Conservation (phyloP, 768 basidiomycete species). For the Lentinula aciculospora region DNA sequence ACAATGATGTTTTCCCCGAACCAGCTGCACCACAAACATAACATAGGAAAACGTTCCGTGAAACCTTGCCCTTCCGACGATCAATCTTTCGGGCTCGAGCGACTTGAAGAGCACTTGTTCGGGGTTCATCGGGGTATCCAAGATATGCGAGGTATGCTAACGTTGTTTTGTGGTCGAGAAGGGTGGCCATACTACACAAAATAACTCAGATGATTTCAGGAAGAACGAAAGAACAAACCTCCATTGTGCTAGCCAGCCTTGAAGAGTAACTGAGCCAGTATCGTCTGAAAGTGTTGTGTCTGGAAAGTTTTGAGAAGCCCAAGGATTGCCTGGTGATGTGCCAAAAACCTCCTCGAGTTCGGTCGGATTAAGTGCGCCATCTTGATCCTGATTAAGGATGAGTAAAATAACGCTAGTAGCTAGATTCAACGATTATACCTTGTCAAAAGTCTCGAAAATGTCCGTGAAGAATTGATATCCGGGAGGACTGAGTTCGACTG, state of each 20-base stretch:
- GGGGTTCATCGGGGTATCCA: conserved; percentile 76
- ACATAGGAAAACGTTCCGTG: conserved; percentile 87
- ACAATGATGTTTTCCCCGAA: conserved; percentile 86
- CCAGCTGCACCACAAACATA: conserved; percentile 96
- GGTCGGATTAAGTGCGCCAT: conserved; percentile 79
- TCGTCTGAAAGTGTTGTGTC: conserved; percentile 87
- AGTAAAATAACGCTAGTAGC: neutral
- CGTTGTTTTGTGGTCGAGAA: conserved; percentile 89
- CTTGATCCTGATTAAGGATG: conserved; percentile 64
- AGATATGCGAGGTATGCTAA: conserved; percentile 94
- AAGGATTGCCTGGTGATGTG: conserved; percentile 96
- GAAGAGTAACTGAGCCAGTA: conserved; percentile 86
- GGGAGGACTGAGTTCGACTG: conserved; percentile 89
- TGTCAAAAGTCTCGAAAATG: conserved; percentile 92
- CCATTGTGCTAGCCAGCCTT: conserved; percentile 99
- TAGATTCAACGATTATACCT: conserved; percentile 37
- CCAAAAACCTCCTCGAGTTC: conserved; percentile 89
- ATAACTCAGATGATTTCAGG: neutral
- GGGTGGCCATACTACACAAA: conserved; percentile 81
- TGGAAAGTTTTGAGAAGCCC: conserved; percentile 86
- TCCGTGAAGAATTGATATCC: conserved; percentile 98
- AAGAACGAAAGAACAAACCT: conserved; percentile 44
- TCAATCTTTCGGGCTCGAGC: conserved; percentile 83
- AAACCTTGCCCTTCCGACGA: conserved; percentile 80
- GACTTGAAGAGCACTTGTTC: conserved; percentile 80